Conservation (phyloP, 768 basidiomycete species). For the Melanogaster broomeanus region DNA sequence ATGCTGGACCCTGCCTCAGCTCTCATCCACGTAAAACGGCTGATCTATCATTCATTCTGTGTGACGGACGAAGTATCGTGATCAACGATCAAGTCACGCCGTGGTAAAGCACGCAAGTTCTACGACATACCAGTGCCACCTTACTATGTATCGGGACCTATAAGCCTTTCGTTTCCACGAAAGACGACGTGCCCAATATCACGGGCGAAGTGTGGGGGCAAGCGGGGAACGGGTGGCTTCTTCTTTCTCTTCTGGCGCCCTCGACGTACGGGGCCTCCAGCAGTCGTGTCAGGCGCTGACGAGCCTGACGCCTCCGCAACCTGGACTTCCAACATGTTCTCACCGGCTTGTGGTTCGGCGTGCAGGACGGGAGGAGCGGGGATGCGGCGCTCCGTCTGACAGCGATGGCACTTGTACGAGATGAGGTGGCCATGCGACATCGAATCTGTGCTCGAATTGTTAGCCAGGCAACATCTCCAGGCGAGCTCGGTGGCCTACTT, state of each 20-base stretch:
- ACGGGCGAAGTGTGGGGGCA: constrained; percentile 62
- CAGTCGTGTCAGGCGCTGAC: not conserved
- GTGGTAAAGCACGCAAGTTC: no score
- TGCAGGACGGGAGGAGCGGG: constrained; percentile 58
- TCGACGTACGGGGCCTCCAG: not conserved
- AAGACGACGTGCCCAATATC: constrained; percentile 68
- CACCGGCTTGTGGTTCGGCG: not conserved
- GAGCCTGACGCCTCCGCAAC: not conserved
- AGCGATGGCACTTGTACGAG: constrained; percentile 59
- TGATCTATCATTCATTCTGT: no score
- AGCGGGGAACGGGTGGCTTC: constrained; percentile 34
- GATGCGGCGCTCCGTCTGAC: constrained; percentile 59
- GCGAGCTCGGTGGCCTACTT: constrained; percentile 42
- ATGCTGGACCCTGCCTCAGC: no score
- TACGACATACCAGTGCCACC: no score
- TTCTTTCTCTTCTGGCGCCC: constrained; percentile 15
- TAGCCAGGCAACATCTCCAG: not conserved
- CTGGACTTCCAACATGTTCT: not conserved
- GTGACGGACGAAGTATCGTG: no score
- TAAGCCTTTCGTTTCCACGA: constrained; percentile 56
- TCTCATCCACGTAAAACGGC: no score
- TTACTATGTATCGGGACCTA: not conserved
- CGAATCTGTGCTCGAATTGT: constrained; percentile 38
- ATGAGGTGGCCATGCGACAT: constrained; percentile 54
- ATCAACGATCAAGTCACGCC: no score